These are phyloP conservation scores for Boletus rubroflammeus DNA, from an alignment of 768 basidiomycete species.

Conservation along the genomic window DNA sequence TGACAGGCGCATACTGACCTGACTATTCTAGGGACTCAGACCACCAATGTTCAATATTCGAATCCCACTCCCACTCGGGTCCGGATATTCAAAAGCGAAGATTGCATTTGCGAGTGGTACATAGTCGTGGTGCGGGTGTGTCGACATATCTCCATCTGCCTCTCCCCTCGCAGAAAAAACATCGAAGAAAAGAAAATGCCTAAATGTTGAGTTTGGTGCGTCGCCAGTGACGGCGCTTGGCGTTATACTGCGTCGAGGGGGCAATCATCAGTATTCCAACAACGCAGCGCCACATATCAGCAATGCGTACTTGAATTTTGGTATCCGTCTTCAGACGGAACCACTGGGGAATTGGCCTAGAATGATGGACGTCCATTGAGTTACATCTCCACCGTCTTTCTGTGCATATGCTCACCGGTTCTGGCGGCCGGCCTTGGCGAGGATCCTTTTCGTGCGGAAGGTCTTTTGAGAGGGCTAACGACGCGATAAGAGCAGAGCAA, in stretches of 20 bases:
- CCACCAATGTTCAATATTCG: neutral
- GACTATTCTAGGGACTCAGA: neutral
- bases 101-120: constrained; percentile 27
- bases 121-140: constrained; percentile 22
- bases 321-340: constrained; percentile 96
- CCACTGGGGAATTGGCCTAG: constrained; percentile 97
- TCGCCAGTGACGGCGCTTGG: constrained; percentile 98
- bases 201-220: constrained; percentile 98
- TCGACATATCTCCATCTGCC: constrained; percentile 17
- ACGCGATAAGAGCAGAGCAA: neutral
- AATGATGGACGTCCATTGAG: neutral
- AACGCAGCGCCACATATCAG: neutral
- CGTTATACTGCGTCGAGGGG: constrained; percentile 62
- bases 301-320: constrained; percentile 73
- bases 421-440: constrained; percentile 94
- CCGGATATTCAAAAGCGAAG: neutral
- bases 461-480: constrained; percentile 96
- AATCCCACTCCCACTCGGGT: too few relatives aligned
- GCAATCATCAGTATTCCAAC: neutral
- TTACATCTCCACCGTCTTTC: neutral
- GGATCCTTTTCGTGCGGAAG: constrained; percentile 94
- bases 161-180: constrained; percentile 1
- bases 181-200: constrained; percentile 15
- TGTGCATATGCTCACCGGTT: constrained; percentile 65
- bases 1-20: neutral